A percentile compares a stretch with the other conserved stretches of the same genome.
Evolutionary conservation across 2,329 filamentous ascomycete genomes (phyloP).

Genomic region (Fusarium nisikadoi): DNA sequence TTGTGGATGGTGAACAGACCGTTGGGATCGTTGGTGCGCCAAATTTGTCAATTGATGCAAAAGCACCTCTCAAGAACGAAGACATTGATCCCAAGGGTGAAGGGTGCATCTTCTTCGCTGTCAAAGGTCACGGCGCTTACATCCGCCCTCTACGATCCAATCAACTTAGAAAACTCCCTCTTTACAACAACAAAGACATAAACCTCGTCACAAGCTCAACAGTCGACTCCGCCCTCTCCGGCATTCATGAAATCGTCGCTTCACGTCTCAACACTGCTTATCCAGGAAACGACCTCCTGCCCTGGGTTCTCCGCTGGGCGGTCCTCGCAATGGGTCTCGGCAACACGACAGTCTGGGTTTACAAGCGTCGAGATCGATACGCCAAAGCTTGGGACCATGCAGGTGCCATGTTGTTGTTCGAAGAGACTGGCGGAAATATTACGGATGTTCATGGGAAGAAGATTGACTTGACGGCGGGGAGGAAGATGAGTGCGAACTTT

Average conservation of each 20-base stretch:
- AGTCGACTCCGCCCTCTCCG: slow-evolving; percentile 60
- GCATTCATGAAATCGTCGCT: slow-evolving; percentile 59
- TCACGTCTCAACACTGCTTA: slow-evolving; percentile 54
- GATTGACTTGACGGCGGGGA: slow-evolving; percentile 61
- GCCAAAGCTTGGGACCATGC: slow-evolving; percentile 71
- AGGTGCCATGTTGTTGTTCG: slow-evolving; percentile 67
- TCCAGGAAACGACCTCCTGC: slow-evolving; percentile 63
- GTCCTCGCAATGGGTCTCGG: slow-evolving; percentile 62
- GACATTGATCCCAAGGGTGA: slow-evolving; percentile 55
- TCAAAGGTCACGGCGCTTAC: slow-evolving; percentile 60
- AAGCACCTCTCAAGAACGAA: slow-evolving; percentile 54
- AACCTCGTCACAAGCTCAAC: slow-evolving; percentile 60
- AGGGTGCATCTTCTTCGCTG: slow-evolving; percentile 64
- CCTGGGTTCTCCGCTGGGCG: slow-evolving; percentile 68
- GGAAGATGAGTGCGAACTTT: slow-evolving; percentile 62
- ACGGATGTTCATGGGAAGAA: slow-evolving; percentile 64
- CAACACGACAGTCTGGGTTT: slow-evolving; percentile 67
- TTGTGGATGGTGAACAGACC: slow-evolving; percentile 61
- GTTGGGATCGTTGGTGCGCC: slow-evolving; percentile 62
- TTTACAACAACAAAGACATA: slow-evolving; percentile 45
- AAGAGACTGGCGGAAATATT: slow-evolving; percentile 65
- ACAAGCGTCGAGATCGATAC: slow-evolving; percentile 58
- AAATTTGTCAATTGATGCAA: slow-evolving; percentile 55
- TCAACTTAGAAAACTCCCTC: slow-evolving; percentile 48
- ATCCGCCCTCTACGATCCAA: slow-evolving; percentile 53